Base-by-base conservation (phyloP, 352 stramenopile genomes). In the Hyaloperonospora arabidopsidis region DNA sequence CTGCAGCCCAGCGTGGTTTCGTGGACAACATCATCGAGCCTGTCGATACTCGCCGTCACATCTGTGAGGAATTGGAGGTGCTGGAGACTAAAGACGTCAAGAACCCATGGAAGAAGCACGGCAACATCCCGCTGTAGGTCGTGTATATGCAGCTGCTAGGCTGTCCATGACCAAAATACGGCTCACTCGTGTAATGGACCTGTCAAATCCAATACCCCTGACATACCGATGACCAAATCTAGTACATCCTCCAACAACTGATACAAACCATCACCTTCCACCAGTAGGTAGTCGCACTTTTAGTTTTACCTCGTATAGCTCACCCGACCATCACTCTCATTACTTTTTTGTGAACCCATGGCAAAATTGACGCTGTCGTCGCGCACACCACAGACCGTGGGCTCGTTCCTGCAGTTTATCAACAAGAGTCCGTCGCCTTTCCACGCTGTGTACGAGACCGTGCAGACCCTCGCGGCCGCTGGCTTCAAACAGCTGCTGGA, bases 21-120 rank as follows among this genome's bases (percentile, higher is more conserved):
- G 76, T 99, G 55, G 96, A 99, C 72, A 95, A 98, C 67, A 89
- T 99, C 47, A 98, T 99, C 54, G 90, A 98, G 56, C 96, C 96
- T 40, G 81, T 81, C 40, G 74, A 89, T 48, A 99, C 96, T 45
- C 80, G 96, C 25, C 69, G 76, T 19, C 78, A 95, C 45, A 90
- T 99, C 41, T 98, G 93, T 75, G 92, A 98, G 57, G 96, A 98
- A 67, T 78, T 99, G 19, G 76, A 97, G 41, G 61, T 98, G 22
- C 76, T 99, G 10, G 67, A 91, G 52, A 97, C 67, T 23, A 99
- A 99, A 81, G 82, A 96, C 48, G 66, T 97, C 36, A 67, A 77
- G 51, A 95, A 93, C 49, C 89, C 96, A 50, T 89, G 79, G 62
- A 96, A 96, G 63, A 98, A 98, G 68, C 96, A 98, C 72, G 93